Conservation (phyloP, 2,329 filamentous ascomycete species). For the Colletotrichum paranaense region DNA sequence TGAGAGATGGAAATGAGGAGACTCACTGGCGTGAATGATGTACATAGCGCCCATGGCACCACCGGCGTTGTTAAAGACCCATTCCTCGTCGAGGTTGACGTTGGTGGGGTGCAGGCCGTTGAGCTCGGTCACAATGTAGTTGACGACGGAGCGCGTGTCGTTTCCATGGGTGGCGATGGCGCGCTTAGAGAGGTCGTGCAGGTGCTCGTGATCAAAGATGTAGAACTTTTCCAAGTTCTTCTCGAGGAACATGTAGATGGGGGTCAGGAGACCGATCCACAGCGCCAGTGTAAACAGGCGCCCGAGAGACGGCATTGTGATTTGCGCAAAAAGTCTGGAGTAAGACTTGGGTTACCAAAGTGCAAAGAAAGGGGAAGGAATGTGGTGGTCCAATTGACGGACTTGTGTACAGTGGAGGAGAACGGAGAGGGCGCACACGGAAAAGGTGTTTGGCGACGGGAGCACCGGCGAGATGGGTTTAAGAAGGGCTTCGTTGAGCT, state of each 20-base stretch:
- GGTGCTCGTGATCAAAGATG: constrained; percentile 76
- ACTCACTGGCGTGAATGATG: constrained; percentile 85
- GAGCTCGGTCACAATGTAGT: constrained; percentile 77
- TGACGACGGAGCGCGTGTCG: constrained; percentile 76
- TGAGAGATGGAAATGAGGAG: not conserved
- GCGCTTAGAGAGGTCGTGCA: constrained; percentile 75
- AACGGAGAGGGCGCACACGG: not conserved
- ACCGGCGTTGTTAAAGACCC: constrained; percentile 93
- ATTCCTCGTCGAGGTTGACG: constrained; percentile 80
- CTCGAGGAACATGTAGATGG: constrained; percentile 67
- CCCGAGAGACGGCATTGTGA: constrained; percentile 38
- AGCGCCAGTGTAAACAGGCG: constrained; percentile 63
- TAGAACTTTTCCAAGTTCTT: constrained; percentile 74
- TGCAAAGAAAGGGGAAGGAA: constrained; percentile 4
- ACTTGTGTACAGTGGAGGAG: not conserved
- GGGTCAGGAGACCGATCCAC: constrained; percentile 64
- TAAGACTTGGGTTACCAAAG: not conserved
- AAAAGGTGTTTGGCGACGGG: not conserved
- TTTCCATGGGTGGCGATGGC: constrained; percentile 78
- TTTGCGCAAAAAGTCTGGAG: not conserved
- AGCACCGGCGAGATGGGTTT: constrained; percentile 2
- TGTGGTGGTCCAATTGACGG: constrained; percentile 12
- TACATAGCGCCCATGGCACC: constrained; percentile 95
- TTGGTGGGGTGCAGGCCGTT: constrained; percentile 62
- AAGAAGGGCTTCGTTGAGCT: constrained; percentile 21